Evolutionary conservation across 768 basidiomycete genomes (phyloP), one percentile per base, ranked within the genome.

Genomic region (Tricholoma terreum): DNA sequence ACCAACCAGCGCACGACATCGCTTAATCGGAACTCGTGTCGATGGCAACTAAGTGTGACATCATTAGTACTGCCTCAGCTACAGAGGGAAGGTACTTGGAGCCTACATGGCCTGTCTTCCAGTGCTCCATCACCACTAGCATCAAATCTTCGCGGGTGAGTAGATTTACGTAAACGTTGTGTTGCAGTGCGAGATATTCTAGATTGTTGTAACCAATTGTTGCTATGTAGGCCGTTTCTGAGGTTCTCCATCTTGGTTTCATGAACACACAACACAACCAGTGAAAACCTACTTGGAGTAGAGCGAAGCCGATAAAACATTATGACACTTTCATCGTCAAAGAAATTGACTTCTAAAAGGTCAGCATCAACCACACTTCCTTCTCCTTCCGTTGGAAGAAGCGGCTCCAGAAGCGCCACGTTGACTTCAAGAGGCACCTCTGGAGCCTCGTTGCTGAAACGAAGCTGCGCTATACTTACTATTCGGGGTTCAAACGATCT

Each of bases 291-390:
- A 49, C 46, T 49, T 15, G 27, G 30, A 17, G 4, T 49, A 31
- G 46, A 31, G 56, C 74, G 74, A 67, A 71, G 69, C 69, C 80
- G 82, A 73, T 82, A 87, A 58, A 89, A 79, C 60, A 90, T 75
- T 62, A 90, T 78, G 58, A 90, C 67, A 65, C 70, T 75, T 68
- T 85, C 81, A 63, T 90, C 86, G 75, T 92, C 90, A 70, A 93
- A 90, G 73, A 92, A 92, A 55, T 90, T 86, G 42, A 75, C 79
- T 64, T 86, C 86, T 67, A 90, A 67, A 45, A 90, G 63, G 58
- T 85, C 78, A 64, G 85, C 69, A 62, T 76, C 73, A 54, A 57
- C 65, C 61, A 63, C 62, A 45, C 61, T 73, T 58, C 71, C 75
- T 69, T 75, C 68, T 61, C 67, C 62, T 38, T 75, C 77, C 68